Evolutionary conservation across 163 green algal species (phyloP).

Genomic region (Chlamydomonas reinhardtii): DNA sequence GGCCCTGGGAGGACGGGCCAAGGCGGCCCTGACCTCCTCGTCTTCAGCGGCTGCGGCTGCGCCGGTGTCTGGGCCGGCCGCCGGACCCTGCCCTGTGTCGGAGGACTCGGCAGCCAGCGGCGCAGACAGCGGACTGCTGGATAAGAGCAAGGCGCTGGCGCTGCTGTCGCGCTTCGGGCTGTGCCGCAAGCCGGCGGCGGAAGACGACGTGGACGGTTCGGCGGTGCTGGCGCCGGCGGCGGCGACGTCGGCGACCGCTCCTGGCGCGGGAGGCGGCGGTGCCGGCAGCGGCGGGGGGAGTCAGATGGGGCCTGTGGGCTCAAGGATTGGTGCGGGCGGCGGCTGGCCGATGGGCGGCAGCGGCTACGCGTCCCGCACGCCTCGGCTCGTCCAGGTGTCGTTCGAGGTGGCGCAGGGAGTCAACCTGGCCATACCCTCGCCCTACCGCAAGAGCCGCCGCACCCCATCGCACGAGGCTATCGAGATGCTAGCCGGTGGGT

Average conservation of each 20-base stretch:
- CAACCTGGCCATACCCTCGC: constrained; percentile 60
- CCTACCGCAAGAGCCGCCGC: constrained; percentile 61
- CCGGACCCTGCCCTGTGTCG: neutral
- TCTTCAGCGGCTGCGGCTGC: neutral
- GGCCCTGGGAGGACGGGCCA: neutral
- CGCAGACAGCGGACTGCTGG: constrained; percentile 5
- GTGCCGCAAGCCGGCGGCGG: constrained; percentile 24
- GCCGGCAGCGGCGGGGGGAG: too few species aligned
- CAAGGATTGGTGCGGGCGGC: neutral
- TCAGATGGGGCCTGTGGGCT: too few species aligned
- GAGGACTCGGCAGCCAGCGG: constrained; percentile 1
- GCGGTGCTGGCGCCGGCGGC: neutral
- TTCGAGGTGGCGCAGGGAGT: constrained; percentile 56
- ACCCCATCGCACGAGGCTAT: constrained; percentile 78
- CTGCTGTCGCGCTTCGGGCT: constrained; percentile 49
- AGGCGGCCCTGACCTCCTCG: constrained; percentile 8
- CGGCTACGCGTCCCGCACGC: too few species aligned
- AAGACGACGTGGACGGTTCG: neutral
- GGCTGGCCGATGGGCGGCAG: neutral
- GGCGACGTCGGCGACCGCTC: too few species aligned
- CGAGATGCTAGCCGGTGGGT: constrained; percentile 64
- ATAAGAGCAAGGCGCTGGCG: constrained; percentile 33
- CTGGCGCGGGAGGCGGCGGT: too few species aligned
- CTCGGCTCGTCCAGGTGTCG: constrained; percentile 46
- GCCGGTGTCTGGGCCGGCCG: neutral